Base-by-base conservation (phyloP, 208 protist species). In the Acanthamoeba sp. region DNA sequence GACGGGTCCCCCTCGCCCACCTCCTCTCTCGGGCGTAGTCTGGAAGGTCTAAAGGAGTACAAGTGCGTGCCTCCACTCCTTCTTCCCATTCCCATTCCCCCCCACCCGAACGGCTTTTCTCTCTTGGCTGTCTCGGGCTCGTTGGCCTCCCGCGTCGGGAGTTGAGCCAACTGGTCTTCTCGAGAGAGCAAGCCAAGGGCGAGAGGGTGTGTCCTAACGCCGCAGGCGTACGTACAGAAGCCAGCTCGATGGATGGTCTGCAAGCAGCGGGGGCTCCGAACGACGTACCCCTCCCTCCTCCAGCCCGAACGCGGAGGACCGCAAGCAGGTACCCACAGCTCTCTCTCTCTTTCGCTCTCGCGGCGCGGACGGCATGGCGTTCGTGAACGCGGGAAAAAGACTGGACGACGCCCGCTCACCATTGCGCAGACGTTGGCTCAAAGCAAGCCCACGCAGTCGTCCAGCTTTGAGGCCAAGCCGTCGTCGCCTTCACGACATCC, bases 1-100 rank as follows among this genome's bases (percentile, higher is more conserved):
- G 82, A 59, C 22, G 82, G 24, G 10, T 69, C 55, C 7, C 82
- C 55, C 16, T 90, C 82, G 20, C 52, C 82, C 24, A 66, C 82
- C 14, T 90, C 82, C 29, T 45, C 82, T 22, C 55, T 90, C 38
- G 45, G 24, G 18, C 45, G 40, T 29, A 69, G 50, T 24, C 82
- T 90, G 4, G 82, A 90, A 22, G 82, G 55, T 14, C 34, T 90
- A 7, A 90, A 90, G 55, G 52, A 90, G 18, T 90, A 90, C 82
- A 90, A 90, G 82, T 90, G 22, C 29, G 52, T 90, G 27, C 27
- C 80, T 9, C 80, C 80, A 7, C 45, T 14, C n/a, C n/a, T n/a
- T n/a, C n/a, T 14, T 50, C 45, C 45, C 18, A 6, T 50, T 50
- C 45, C 18, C 42, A 14, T 10, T 48, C 42, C 42, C 42, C 42